Percentiles rank a stretch among this genome's conserved stretches.
These are phyloP conservation scores for Triticum turgidum DNA, from an alignment of 176 grass and related monocot species.

Conservation along the genomic window DNA sequence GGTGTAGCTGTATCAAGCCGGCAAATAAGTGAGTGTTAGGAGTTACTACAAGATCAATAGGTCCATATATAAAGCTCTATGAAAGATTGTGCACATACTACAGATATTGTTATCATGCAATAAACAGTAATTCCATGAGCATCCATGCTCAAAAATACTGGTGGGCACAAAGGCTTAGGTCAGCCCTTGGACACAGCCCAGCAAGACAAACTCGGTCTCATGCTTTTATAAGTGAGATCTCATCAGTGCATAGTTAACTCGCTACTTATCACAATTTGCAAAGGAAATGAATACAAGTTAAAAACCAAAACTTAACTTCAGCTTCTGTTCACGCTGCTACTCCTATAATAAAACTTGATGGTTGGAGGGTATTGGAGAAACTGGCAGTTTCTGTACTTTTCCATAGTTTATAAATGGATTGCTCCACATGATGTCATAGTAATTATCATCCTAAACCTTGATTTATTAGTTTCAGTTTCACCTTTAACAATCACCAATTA, in stretches of 20 bases:
- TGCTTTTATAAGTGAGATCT: slow-evolving; percentile 13
- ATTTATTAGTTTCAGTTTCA: neutral
- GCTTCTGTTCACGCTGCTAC: neutral
- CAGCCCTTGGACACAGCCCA: neutral
- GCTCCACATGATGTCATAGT: neutral
- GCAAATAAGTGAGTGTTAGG: slow-evolving; percentile 22
- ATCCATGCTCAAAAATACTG: too few species aligned
- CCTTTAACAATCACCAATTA: slow-evolving; percentile 6
- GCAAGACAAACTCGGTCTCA: neutral
- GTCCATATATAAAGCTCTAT: neutral
- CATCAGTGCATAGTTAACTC: neutral
- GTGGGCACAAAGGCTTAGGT: too few species aligned
- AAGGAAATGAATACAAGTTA: slow-evolving; percentile 21
- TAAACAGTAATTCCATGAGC: too few species aligned
- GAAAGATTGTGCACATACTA: neutral
- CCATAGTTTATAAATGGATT: slow-evolving; percentile 6
- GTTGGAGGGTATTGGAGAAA: neutral
- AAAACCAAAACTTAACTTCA: neutral
- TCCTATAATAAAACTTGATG: slow-evolving; percentile 6
- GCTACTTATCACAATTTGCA: neutral
- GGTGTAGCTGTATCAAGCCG: slow-evolving; percentile 5
- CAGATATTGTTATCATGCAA: too few species aligned
- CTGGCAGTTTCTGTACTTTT: neutral
- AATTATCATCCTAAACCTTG: neutral
- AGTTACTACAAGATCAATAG: neutral